Percentiles rank a stretch among this genome's conserved stretches.
These are phyloP conservation scores for Inga oerstediana DNA, from an alignment of 306 rosid species.

Conservation along the genomic window DNA sequence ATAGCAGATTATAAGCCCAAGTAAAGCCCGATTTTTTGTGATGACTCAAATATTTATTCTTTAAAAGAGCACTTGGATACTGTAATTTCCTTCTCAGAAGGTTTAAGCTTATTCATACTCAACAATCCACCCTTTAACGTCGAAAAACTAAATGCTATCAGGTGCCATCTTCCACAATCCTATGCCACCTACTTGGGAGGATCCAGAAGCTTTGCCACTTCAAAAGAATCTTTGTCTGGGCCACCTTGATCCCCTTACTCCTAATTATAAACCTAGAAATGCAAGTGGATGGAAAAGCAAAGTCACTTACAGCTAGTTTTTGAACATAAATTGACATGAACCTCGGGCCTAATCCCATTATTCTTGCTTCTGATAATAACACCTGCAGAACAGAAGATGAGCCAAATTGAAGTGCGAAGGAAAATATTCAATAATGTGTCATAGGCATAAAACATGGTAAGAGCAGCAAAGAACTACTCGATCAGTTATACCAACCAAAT, in stretches of 20 bases:
- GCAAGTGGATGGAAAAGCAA: neutral
- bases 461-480: neutral
- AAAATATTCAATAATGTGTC: neutral
- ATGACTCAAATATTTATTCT: neutral
- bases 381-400: constrained; percentile 53
- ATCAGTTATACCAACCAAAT: neutral
- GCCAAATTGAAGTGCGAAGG: constrained; percentile 20
- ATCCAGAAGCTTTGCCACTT: neutral
- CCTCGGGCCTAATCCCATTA: constrained; percentile 87
- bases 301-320: constrained; percentile 79
- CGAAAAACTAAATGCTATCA: neutral
- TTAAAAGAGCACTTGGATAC: neutral
- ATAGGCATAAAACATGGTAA: neutral
- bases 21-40: neutral
- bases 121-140: neutral
- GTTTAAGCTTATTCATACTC: neutral
- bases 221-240: neutral
- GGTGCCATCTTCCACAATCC: neutral
- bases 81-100: neutral
- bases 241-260: neutral
- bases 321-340: constrained; percentile 90
- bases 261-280: constrained; percentile 4
- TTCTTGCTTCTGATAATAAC: constrained; percentile 79
- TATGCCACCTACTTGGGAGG: neutral
- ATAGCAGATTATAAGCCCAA: neutral